Percentiles rank a stretch among this genome's conserved stretches.
phyloP scores from a whole-genome alignment of 2,329 filamentous ascomycete genomes.

The Pezizomycotina sp. region DNA sequence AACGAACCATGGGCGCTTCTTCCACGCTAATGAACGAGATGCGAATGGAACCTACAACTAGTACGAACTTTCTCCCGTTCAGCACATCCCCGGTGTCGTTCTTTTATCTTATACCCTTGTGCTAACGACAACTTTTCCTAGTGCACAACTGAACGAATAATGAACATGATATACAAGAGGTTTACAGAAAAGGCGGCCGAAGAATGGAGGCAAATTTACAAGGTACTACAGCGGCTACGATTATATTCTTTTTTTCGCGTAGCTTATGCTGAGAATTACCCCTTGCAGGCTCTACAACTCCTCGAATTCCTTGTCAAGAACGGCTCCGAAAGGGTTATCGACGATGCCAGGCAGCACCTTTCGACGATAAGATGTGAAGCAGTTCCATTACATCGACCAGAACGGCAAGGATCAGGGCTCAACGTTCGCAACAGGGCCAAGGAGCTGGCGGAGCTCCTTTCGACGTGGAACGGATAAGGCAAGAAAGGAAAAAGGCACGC shows the following conservation, averaged over 20 bases:
- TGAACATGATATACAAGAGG: conserved; percentile 99
- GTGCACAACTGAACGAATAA: conserved; percentile 97
- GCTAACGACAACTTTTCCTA: conserved; percentile 31
- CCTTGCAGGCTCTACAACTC: conserved; percentile 56
- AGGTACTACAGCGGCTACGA: conserved; percentile 37
- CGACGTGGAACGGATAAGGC: conserved; percentile 78
- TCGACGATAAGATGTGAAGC: conserved; percentile 86
- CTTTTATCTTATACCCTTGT: conserved; percentile 2
- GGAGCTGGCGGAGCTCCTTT: conserved; percentile 81
- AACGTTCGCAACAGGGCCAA: conserved; percentile 95
- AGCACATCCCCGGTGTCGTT: neutral
- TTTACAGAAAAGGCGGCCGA: conserved; percentile 97
- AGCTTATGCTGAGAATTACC: conserved; percentile 3
- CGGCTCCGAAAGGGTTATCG: conserved; percentile 89
- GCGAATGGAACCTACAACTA: conserved; percentile 96
- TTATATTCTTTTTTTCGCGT: neutral
- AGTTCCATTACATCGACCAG: conserved; percentile 87
- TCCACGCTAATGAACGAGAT: conserved; percentile 85
- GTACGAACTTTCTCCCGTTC: conserved; percentile 39
- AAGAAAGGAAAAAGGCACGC: conserved; percentile 76
- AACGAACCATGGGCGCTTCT: conserved; percentile 89
- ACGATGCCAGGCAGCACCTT: conserved; percentile 88
- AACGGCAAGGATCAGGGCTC: conserved; percentile 92
- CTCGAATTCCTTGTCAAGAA: conserved; percentile 97
- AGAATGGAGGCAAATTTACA: conserved; percentile 99